A percentile compares a stretch with the other conserved stretches of the same genome.
These are phyloP conservation scores for Suhomyces sp. DNA, from an alignment of 805 yeast species.

Conservation along the genomic window DNA sequence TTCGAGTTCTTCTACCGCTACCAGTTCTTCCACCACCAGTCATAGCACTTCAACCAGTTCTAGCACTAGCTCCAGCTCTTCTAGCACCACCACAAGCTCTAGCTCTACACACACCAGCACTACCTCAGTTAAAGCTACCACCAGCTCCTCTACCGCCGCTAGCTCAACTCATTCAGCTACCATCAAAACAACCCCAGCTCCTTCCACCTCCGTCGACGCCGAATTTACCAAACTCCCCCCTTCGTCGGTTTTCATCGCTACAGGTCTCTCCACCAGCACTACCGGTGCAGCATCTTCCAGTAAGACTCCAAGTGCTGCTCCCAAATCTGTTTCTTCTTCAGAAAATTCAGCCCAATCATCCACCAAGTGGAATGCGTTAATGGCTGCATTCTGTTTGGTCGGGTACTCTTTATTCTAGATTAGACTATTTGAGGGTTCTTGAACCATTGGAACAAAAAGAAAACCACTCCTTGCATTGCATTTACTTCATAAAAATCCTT, in stretches of 20 bases:
- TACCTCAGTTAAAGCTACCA: no score
- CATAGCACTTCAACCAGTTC: background rate
- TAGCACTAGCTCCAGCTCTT: conserved; percentile 1
- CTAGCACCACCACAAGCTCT: conserved; percentile 2
- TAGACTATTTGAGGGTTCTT: no score
- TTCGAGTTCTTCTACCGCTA: conserved; percentile 7
- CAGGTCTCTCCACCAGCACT: background rate
- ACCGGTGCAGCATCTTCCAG: conserved; percentile 1
- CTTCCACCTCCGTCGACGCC: no score
- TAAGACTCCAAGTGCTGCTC: no score
- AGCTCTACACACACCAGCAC: background rate
- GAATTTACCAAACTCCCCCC: no score
- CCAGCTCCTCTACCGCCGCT: no score
- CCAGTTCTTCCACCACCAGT: background rate
- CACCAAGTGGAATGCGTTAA: conserved; percentile 6
- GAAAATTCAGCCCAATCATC: background rate
- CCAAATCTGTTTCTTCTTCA: conserved; percentile 1
- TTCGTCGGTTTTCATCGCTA: background rate
- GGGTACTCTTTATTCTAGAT: conserved; percentile 6
- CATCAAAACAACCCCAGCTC: no score
- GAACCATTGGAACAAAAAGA: no score
- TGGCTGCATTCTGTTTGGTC: conserved; percentile 10
- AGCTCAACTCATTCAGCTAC: no score
- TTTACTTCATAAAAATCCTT: no score
- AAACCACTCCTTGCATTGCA: no score